Evolutionary conservation across 441 rosid genomes (phyloP), one percentile per base, ranked within the genome.

Genomic region (Brassica hybrid): DNA sequence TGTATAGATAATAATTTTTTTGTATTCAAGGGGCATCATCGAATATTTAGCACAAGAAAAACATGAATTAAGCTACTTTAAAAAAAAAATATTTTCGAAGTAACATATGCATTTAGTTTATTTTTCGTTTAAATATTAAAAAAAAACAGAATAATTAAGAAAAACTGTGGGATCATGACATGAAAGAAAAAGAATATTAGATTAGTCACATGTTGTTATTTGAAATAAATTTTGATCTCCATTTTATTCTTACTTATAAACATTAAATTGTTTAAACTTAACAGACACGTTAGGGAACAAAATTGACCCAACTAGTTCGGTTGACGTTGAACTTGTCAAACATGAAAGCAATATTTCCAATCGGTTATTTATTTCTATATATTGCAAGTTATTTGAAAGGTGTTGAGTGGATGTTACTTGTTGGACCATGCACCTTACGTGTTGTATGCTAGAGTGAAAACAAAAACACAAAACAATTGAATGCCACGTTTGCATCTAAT

Each of bases 291-390:
- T 48, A 48, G 54, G 54, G 54, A 13, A 48, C 54, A 48, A 13
- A 13, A 48, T 48, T 48, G 17, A 48, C 54, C 54, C 54, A 13
- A 48, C 54, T 48, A 13, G 54, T 48, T 48, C 0, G 17, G 17
- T 48, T 48, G 54, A 48, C 54, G 54, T 48, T 48, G 54, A 48
- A 48, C 16, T 48, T 48, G 54, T 48, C 54, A 48, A 48, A 45
- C 10, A 41, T 5, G 54, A 48, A 48, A 48, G 54, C 17, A 0
- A 48, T 12, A 48, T 48, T 48, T 48, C 16, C 17, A 48, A 13
- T 48, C 0, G 1, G 17, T 2, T 48, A 12, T 12, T 45, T 13
- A 48, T 48, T 12, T 12, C 3, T 48, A 45, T 45, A 1, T 4
- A 4, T 4, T 12, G 16, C 1, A 48, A 48, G 54, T 2, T n/a